A percentile compares a stretch with the other conserved stretches of the same genome.
Conservation (phyloP, 1,139 yeast genomes). For the Candida gigantensis region DNA sequence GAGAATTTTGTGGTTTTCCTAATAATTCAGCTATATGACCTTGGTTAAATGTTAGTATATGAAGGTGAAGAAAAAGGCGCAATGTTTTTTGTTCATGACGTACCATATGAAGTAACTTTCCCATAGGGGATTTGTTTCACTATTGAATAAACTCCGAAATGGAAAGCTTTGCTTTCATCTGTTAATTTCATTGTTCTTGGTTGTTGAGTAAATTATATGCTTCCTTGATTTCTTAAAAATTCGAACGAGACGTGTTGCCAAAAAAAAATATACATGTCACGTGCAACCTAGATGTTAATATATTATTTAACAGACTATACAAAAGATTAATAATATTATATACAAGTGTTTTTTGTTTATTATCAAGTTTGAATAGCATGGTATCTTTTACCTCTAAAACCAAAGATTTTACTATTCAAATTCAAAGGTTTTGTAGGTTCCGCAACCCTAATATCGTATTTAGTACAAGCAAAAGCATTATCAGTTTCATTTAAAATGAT, state of each 20-base stretch:
- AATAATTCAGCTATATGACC: slow-evolving; percentile 70
- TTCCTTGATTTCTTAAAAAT: too few species aligned
- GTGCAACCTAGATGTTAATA: too few species aligned
- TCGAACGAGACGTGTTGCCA: too few species aligned
- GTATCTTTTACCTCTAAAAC: slow-evolving; percentile 93
- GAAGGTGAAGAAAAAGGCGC: not conserved
- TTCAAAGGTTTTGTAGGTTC: slow-evolving; percentile 93
- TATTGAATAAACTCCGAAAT: slow-evolving; percentile 58
- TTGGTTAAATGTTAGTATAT: slow-evolving; percentile 11
- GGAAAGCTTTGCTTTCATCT: slow-evolving; percentile 59
- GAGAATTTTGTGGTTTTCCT: slow-evolving; percentile 62
- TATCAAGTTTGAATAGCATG: slow-evolving; percentile 1
- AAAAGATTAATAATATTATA: not conserved
- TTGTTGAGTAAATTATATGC: too few species aligned
- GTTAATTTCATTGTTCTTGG: slow-evolving; percentile 17
- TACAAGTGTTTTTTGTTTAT: too few species aligned
- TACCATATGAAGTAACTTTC: slow-evolving; percentile 65
- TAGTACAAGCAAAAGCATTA: slow-evolving; percentile 80
- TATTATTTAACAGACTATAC: too few species aligned
- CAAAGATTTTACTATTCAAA: slow-evolving; percentile 85
- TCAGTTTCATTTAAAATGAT: slow-evolving; percentile 71
- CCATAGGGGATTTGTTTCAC: slow-evolving; percentile 64
- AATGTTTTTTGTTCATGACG: slow-evolving; percentile 14
- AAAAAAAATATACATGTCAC: too few species aligned
- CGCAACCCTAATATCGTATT: slow-evolving; percentile 89